phyloP scores from a whole-genome alignment of 225 moss, liverwort and hornwort genomes.

The Marchantia paleacea region DNA sequence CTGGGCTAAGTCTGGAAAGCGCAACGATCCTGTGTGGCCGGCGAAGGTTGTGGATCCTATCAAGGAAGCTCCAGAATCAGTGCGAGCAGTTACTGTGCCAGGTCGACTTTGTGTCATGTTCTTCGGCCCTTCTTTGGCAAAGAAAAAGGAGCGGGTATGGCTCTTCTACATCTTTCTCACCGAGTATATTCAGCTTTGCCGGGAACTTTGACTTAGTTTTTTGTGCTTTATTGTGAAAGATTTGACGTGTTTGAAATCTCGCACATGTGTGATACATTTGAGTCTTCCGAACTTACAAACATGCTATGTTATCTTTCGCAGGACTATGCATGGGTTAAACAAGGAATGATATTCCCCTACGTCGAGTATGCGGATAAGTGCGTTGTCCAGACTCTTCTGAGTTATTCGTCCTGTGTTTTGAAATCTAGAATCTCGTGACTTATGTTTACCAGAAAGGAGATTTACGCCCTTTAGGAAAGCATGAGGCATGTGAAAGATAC shows the following conservation, averaged over 20 bases:
- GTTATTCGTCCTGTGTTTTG: not conserved
- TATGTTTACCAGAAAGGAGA: not conserved
- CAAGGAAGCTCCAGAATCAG: slow-evolving; percentile 83
- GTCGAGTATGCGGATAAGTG: slow-evolving; percentile 80
- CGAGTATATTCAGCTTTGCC: not conserved
- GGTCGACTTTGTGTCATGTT: slow-evolving; percentile 98
- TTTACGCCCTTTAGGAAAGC: not conserved
- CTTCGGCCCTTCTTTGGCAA: slow-evolving; percentile 87
- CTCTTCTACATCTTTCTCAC: not conserved
- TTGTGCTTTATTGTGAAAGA: not conserved
- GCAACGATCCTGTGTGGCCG: slow-evolving; percentile 99
- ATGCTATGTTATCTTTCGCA: slow-evolving; percentile 28
- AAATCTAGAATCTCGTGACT: not conserved
- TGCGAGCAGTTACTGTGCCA: slow-evolving; percentile 71
- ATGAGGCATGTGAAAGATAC: not conserved
- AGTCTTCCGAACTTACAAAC: too few relatives aligned
- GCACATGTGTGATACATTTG: not conserved
- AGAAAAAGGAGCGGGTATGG: slow-evolving; percentile 91
- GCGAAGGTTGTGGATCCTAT: slow-evolving; percentile 97
- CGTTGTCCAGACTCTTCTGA: not conserved
- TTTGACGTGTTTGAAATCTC: not conserved
- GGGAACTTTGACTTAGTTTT: not conserved
- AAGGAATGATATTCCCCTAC: slow-evolving; percentile 98
- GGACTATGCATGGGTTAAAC: slow-evolving; percentile 99
- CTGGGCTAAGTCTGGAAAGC: slow-evolving; percentile 99